Evolutionary conservation across 352 stramenopile species (phyloP), one percentile per base, ranked within the genome.

Genomic region (Phytophthora citrophthora): DNA sequence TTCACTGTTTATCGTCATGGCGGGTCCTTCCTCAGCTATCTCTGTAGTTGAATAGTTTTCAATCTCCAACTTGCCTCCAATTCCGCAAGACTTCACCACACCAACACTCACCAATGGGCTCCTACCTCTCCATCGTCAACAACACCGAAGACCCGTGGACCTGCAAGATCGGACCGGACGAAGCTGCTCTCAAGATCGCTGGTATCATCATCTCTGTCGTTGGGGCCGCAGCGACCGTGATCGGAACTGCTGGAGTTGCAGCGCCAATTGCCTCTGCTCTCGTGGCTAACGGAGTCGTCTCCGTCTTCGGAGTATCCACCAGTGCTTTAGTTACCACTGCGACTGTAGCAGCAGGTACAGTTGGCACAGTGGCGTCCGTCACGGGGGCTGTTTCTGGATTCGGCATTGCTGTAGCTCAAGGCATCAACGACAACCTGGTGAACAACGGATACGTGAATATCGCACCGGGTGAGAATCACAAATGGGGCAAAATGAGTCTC

Each of bases 111-210:
- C 61, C 11, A 44, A 81, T 81, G 73, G 73, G 73, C 49, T 77
- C 73, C 11, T 79, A 77, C 47, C 64, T 82, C 39, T 80, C 74
- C 13, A 79, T 82, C 59, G 60, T 63, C 47, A 82, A 82, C 64
- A 76, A 82, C 62, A 82, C 74, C 2, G 26, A 62, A 1, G 61
- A 82, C 56, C 55, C 64, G 1, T 82, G 68, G 67, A 63, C 55
- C 1, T 79, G 71, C 58, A 82, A 76, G 59, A 72, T 82, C 20
- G 74, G 68, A 27, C 64, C 67, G 5, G 74, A 82, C 38, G 60
- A 79, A 49, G 69, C 62, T 15, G 73, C 73, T 16, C 70, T 78
- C 52, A 76, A 81, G 48, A 81, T 81, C 62, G 68, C 65, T 26
- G 65, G 54, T 20, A 64, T 76, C 56, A 43, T 66, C 45, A 54